Evolutionary conservation across 495 filamentous ascomycete genomes (phyloP).

Genomic region (Tuber indicum): DNA sequence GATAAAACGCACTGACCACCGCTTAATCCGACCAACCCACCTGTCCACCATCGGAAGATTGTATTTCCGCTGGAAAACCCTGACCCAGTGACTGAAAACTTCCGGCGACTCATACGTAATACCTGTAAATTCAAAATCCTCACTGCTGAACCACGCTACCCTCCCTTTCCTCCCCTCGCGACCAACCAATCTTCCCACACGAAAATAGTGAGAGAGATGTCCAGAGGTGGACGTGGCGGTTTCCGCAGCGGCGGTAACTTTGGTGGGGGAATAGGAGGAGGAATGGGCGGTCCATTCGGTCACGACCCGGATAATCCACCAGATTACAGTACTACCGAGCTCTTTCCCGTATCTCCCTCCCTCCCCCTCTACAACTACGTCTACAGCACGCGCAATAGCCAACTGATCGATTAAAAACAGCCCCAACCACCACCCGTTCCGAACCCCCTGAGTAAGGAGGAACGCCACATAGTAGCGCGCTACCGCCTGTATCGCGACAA

Average conservation of each 20-base stretch:
- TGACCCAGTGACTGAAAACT: background rate
- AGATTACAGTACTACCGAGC: conserved; percentile 40
- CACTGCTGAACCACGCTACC: background rate
- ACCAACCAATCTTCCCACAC: background rate
- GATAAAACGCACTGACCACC: background rate
- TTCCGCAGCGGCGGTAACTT: conserved; percentile 29
- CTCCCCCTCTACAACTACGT: background rate
- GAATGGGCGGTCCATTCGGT: conserved; percentile 23
- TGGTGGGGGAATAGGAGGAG: conserved; percentile 31
- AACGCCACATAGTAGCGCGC: conserved; percentile 34
- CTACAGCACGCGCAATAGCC: background rate
- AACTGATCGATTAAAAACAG: conserved; percentile 21
- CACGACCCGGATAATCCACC: conserved; percentile 37
- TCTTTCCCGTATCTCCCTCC: conserved; percentile 36
- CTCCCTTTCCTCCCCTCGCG: background rate
- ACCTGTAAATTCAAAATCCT: background rate
- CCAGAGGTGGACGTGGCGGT: conserved; percentile 36
- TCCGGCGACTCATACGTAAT: background rate
- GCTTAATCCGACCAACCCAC: background rate
- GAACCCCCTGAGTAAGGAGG: conserved; percentile 35
- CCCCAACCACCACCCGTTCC: conserved; percentile 39
- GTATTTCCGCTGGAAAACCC: background rate
- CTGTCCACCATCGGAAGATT: background rate
- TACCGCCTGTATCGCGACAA: conserved; percentile 40
- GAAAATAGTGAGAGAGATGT: conserved; percentile 21